These are phyloP conservation scores for Hypericum perforatum DNA, from an alignment of 345 rosid genomes.

Conservation along the genomic window DNA sequence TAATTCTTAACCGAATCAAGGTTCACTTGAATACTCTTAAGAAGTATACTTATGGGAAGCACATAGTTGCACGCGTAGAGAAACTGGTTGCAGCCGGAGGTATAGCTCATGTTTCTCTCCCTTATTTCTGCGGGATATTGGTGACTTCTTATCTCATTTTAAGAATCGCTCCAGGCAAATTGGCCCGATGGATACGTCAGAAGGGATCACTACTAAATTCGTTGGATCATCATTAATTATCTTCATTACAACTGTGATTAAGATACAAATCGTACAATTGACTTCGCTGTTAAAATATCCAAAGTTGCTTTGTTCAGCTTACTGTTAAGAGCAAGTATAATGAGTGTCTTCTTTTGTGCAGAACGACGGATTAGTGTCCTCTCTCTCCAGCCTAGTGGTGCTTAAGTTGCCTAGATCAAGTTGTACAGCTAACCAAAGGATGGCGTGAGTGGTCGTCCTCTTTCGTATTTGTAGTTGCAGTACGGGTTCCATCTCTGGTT, in stretches of 20 bases:
- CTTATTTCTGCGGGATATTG: neutral
- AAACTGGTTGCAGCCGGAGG: conserved; percentile 98
- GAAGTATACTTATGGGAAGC: conserved; percentile 96
- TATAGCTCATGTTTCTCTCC: conserved; percentile 13
- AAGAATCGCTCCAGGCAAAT: too few species aligned
- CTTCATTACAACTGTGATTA: too few species aligned
- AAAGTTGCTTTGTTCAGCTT: too few species aligned
- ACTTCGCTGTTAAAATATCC: too few species aligned
- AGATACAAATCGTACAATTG: too few species aligned
- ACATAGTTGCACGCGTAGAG: conserved; percentile 93
- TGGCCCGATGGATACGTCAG: too few species aligned
- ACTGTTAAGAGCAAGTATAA: too few species aligned
- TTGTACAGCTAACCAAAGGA: conserved; percentile 66
- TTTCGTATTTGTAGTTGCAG: conserved; percentile 2
- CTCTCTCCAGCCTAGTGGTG: conserved; percentile 30
- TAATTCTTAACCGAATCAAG: conserved; percentile 74
- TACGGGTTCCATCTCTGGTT: conserved; percentile 23
- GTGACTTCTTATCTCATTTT: neutral
- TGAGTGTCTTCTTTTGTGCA: conserved; percentile 22
- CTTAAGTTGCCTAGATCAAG: conserved; percentile 18
- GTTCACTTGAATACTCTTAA: conserved; percentile 80
- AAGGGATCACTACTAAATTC: too few species aligned
- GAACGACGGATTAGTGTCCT: conserved; percentile 55
- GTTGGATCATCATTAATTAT: too few species aligned
- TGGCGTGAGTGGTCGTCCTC: conserved; percentile 27